Evolutionary conservation across 805 yeast genomes (phyloP), one percentile per base, ranked within the genome.

Genomic region (Lipomyces sp.): DNA sequence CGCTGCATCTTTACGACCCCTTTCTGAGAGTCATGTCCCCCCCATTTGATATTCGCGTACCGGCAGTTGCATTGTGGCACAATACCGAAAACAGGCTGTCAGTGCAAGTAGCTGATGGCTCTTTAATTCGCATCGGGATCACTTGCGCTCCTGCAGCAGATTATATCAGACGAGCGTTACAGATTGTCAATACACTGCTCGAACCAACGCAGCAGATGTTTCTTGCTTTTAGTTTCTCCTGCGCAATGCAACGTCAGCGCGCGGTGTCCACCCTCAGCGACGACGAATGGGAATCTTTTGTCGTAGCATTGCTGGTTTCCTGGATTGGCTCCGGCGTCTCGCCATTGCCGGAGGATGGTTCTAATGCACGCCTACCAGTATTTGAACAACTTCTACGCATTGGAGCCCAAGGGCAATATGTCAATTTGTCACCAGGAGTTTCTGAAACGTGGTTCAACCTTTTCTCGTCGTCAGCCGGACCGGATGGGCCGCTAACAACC

Each of bases 1-100:
- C 35, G 3, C 31, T 80, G 28, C 68, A 65, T 19, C 57, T 84
- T 2, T 69, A 76, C 19, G 78, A 83, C 56, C 87, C 88, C 1
- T 78, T 82, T 49, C 67, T 80, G n/a, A 76, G 76, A 18, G 57
- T 81, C 0, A 60, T 64, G 7, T 73, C 84, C 0, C 63, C 70
- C 0, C 31, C 16, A 13, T 4, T 49, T 10, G 39, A 38, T 6
- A 35, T 28, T 7, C 19, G 24, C 10, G 47, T 41, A 10, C 10
- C 10, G 5, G 45, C 37, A 3, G 26, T 37, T n/a, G 33, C 24
- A n/a, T 21, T 51, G 10, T 37, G 29, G 29, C 41, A 34, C 14
- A 41, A 29, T 5, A 41, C 18, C 13, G 42, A 18, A 11, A 23
- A 23, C 29, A 28, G 8, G 16, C 48, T 41, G 16, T 41, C 46